Conservation (phyloP, 2,329 filamentous ascomycete genomes). For the Penicillium sumatraense region DNA sequence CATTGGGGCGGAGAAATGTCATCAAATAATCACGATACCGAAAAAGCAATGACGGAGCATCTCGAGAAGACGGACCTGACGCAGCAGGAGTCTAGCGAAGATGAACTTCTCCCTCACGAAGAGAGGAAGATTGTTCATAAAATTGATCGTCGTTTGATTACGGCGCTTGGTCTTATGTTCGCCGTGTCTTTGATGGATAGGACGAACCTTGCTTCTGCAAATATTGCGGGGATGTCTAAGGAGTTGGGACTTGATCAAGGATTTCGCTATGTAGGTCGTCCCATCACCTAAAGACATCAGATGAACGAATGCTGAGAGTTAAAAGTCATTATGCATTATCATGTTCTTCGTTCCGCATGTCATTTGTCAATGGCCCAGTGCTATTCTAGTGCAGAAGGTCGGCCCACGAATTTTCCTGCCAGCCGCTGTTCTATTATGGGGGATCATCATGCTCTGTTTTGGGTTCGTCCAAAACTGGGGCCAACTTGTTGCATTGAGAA, state of each 20-base stretch:
- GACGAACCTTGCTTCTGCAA: conserved; percentile 20
- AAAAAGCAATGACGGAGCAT: background rate
- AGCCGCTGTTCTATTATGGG: conserved; percentile 44
- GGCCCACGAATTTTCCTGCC: conserved; percentile 44
- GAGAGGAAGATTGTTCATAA: conserved; percentile 7
- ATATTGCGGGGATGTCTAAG: conserved; percentile 29
- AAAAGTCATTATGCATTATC: background rate
- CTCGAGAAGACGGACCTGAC: conserved; percentile 11
- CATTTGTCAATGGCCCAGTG: conserved; percentile 47
- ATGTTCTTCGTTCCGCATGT: conserved; percentile 52
- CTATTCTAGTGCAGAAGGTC: conserved; percentile 45
- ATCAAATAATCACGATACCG: background rate
- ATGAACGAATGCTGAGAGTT: background rate
- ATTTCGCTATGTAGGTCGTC: conserved; percentile 30
- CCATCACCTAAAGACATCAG: background rate
- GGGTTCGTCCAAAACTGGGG: conserved; percentile 44
- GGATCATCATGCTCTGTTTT: conserved; percentile 50
- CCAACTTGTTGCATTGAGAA: conserved; percentile 40
- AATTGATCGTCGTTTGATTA: conserved; percentile 18
- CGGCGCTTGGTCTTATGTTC: conserved; percentile 13
- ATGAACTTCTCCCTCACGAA: background rate
- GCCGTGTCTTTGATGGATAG: conserved; percentile 19
- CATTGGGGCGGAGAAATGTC: no score
- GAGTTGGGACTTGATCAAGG: conserved; percentile 34
- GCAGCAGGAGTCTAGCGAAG: background rate